Evolutionary conservation across 495 filamentous ascomycete species (phyloP), one percentile per base, ranked within the genome.

Genomic region (Clohesyomyces aquaticus): DNA sequence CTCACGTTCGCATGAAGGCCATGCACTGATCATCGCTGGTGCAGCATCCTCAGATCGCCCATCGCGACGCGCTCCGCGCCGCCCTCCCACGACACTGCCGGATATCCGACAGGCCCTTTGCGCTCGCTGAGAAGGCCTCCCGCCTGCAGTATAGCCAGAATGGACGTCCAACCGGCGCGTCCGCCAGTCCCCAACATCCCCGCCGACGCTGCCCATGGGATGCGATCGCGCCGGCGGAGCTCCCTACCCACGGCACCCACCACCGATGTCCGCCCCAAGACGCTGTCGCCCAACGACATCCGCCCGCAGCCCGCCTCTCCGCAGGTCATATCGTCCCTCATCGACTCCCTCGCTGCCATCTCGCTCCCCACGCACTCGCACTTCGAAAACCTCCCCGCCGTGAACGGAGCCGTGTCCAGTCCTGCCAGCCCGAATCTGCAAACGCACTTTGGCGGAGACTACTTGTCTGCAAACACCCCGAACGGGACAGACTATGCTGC

Each of bases 261-360:
- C 21, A 54, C 56, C 18, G 70, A 72, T 28, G n/a, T 51, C 21
- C 68, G 49, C 25, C 21, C 56, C 27, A 67, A 55, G 53, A 67
- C 60, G 46, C 66, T 63, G 59, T 71, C 76, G 38, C 70, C 73
- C 55, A 83, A 81, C 62, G 71, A 75, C 46, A 73, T 82, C 29
- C 74, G 75, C 48, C 55, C 84, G 26, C 75, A 82, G 47, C 84
- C 91, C 47, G 87, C 90, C 1, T 94, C 92, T 14, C 91, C 94
- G 25, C 92, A 96, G 75, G 89, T 98, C 50, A 98, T 98, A 63
- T 93, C 90, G 52, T 91, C 89, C 41, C 81, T 98, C 53, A 96
- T 98, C 74, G 93, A 91, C 53, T 94, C 92, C 3, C 83, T 98
- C 18, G 91, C 91, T 19, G 85, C 87, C 72, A 95, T 98, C 65